A percentile compares a stretch with the other conserved stretches of the same genome.
Conservation (phyloP, 2,329 filamentous ascomycete species). For the Diplodia mutila region DNA sequence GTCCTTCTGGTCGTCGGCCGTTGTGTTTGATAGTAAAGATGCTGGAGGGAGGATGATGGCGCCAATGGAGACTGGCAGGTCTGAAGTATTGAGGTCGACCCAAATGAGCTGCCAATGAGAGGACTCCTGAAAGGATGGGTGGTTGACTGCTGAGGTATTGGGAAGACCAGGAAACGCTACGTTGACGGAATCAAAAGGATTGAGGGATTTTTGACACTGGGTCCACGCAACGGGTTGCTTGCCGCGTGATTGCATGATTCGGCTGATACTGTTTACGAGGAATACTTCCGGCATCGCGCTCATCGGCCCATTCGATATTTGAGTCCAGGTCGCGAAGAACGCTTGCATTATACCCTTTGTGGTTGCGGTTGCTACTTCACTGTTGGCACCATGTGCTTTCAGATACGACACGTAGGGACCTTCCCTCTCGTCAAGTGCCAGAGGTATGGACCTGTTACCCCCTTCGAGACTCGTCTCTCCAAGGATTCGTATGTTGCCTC, state of each 20-base stretch:
- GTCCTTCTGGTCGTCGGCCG: too few species aligned
- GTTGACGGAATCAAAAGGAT: background rate
- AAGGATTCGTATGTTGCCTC: background rate
- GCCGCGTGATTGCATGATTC: background rate
- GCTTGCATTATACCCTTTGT: background rate
- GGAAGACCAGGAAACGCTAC: background rate
- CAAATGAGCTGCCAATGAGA: background rate
- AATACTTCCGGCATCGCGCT: background rate
- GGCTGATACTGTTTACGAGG: background rate
- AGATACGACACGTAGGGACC: background rate
- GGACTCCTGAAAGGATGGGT: background rate
- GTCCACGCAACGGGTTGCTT: background rate
- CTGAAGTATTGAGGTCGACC: background rate
- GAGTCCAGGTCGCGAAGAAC: background rate
- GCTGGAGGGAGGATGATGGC: background rate
- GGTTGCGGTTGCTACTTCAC: background rate
- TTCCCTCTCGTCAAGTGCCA: background rate
- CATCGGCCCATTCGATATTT: background rate
- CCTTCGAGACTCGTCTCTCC: background rate
- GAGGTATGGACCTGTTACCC: background rate
- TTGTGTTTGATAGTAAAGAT: too few species aligned
- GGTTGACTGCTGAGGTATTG: accelerated
- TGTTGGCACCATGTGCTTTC: background rate
- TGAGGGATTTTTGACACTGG: background rate
- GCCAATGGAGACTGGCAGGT: background rate